phyloP scores from a whole-genome alignment of 192 early-diverging fungal genomes.

The Coemansia sp. region DNA sequence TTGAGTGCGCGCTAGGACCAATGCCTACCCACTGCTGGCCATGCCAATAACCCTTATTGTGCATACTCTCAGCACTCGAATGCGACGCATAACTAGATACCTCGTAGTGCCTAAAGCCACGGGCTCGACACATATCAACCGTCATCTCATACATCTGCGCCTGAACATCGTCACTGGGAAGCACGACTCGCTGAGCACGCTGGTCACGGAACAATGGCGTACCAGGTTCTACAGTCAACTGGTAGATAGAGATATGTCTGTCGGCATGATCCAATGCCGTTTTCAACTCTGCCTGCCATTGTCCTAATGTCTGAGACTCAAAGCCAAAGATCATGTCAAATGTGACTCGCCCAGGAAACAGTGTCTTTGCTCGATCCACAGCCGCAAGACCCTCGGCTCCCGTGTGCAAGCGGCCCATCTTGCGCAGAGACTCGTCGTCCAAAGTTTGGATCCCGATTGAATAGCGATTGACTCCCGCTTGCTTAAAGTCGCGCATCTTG shows the following conservation, averaged over 20 bases:
- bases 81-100: slow-evolving; percentile 56
- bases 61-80: slow-evolving; percentile 29
- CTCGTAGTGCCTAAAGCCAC: slow-evolving; percentile 58
- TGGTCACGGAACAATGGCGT: slow-evolving; percentile 53
- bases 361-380: slow-evolving; percentile 21
- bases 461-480: slow-evolving; percentile 55
- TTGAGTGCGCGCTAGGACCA: slow-evolving; percentile 63
- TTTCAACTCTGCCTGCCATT: slow-evolving; percentile 49
- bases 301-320: slow-evolving; percentile 41
- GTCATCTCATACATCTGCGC: slow-evolving; percentile 54
- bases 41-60: slow-evolving; percentile 61
- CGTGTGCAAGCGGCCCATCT: slow-evolving; percentile 56
- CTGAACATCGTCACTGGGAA: slow-evolving; percentile 33
- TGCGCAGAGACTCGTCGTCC: slow-evolving; percentile 31
- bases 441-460: slow-evolving; percentile 62
- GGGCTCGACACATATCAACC: slow-evolving; percentile 16
- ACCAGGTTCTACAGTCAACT: slow-evolving; percentile 62
- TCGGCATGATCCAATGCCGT: slow-evolving; percentile 32
- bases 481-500: slow-evolving; percentile 46
- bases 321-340: slow-evolving; percentile 62
- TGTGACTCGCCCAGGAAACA: slow-evolving; percentile 46
- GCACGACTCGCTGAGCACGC: slow-evolving; percentile 17
- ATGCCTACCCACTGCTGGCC: slow-evolving; percentile 60
- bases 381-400: slow-evolving; percentile 45
- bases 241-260: slow-evolving; percentile 59